Base-by-base conservation (phyloP, 2,329 filamentous ascomycete species). In the Cytospora chrysosperma region DNA sequence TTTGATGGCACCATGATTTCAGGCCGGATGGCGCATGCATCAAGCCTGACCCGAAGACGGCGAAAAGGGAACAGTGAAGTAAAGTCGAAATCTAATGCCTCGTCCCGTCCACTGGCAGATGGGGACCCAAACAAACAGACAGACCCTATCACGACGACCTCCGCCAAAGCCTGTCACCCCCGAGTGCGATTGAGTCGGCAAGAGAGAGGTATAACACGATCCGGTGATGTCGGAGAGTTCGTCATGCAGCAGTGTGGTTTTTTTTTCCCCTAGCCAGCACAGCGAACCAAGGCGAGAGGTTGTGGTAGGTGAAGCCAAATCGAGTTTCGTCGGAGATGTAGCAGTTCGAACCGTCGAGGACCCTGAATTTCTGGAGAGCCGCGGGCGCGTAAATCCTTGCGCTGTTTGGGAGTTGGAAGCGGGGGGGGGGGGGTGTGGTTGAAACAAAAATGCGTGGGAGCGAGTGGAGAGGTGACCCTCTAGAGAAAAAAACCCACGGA, bases 1-100 rank as follows among this genome's bases (percentile, higher is more conserved):
- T 62, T 66, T 52, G 65, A 62, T n/a, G 49, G 61, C 61, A 61
- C 54, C 65, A 66, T 66, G 51, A 34, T 66, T 55, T 56, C 49
- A 43, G 59, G 57, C 65, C 61, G 40, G 40, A 57, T 53, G 50
- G 58, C 61, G 54, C 61, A 52, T 64, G 64, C 64, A 66, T 58
- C 61, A 56, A 61, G 55, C 50, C 61, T 64, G 49, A 43, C 58
- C 47, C 24, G 34, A 61, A 43, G 34, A 40, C 24, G 34, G 34
- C 32, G 58, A 34, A 34, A 32, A 54, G 7, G 27, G 40, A 34
- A 57, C n/a, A 53, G 24, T 30, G 30, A 30, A 30, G 51, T 43
- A 26, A 52, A 15, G 52, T 51, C 28, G 47, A 64, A 56, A 56
- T 40, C 19, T 52, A 56, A 61, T 61, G 61, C 37, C 51, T 62